Evolutionary conservation across 129 eudicot species (phyloP), one percentile per base, ranked within the genome.

Genomic region (Escallonia rubra): DNA sequence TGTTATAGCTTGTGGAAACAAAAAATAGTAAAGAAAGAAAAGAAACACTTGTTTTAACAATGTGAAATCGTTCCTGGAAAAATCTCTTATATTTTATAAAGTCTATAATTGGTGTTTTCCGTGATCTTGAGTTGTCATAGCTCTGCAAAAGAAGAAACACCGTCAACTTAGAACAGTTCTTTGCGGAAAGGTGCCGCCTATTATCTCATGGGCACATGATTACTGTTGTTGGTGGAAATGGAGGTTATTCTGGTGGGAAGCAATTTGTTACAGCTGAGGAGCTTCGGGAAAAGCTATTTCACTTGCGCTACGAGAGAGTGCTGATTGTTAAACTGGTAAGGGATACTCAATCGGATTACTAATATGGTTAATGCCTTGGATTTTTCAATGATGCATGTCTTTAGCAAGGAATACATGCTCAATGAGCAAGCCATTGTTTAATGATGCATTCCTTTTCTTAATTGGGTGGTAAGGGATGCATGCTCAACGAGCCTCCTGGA

Each of bases 191-290:
- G 84, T 92, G 98, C 70, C 88, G 75, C 52, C 81, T 92, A 42
- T 77, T 92, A 75, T 92, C 98, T 63, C 98, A 92, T 59, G 98
- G 98, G 11, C 98, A 86, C 69, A 89, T 92, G 98, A 85, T 92
- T 65, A 88, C 98, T 57, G 96, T 96, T 56, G 98, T 92, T 46
- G 98, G 98, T 64, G 98, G 98, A 52, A 85, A 92, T 82, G 98
- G 98, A 60, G 98, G 98, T 49, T 92, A 92, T 80, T 61, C 98
- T 7, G 98, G 98, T 46, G 96, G 98, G 63, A 92, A 92, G 72
- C 95, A 89, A 55, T 92, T 92, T 84, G 98, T 92, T 68, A 75
- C 96, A 8, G 98, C 98, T 6, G 98, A 92, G 76, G 89, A 92
- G 83, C 98, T 92, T 60, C 89, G 98, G 4, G 96, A 86, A 56